Percentiles rank a stretch among this genome's conserved stretches.
Conservation (phyloP, 495 filamentous ascomycete species). For the Aspergillus funiculosus region DNA sequence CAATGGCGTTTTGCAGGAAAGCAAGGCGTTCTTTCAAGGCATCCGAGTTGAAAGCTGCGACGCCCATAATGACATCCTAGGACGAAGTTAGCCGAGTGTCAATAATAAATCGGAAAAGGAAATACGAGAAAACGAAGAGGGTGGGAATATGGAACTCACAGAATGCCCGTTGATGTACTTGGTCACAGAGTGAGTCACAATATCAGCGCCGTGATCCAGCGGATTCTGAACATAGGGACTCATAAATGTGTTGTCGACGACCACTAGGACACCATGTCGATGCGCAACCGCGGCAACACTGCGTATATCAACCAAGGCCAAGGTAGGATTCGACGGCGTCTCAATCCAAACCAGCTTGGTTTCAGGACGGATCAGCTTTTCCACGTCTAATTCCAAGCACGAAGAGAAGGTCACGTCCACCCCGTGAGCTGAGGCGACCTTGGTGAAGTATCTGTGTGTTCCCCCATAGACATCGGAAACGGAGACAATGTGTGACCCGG, state of each 20-base stretch:
- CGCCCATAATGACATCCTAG: slow-evolving; percentile 97
- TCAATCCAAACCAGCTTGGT: slow-evolving; percentile 99
- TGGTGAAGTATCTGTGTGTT: slow-evolving; percentile 97
- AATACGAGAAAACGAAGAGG: neutral
- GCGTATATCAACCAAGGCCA: slow-evolving; percentile 85
- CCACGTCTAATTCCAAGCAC: slow-evolving; percentile 79
- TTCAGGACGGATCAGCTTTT: slow-evolving; percentile 71
- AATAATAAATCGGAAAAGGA: too few relatives aligned
- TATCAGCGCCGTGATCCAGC: slow-evolving; percentile 88
- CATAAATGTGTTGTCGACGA: slow-evolving; percentile 98
- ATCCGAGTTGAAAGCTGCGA: slow-evolving; percentile 89
- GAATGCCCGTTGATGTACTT: slow-evolving; percentile 99
- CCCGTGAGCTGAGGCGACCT: slow-evolving; percentile 90
- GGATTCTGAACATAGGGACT: slow-evolving; percentile 96
- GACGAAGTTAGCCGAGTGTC: slow-evolving; percentile 16
- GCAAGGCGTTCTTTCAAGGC: slow-evolving; percentile 66
- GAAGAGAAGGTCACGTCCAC: slow-evolving; percentile 93
- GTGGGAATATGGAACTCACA: slow-evolving; percentile 28
- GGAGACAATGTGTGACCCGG: slow-evolving; percentile 89
- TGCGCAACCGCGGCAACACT: slow-evolving; percentile 78
- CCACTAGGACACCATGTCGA: slow-evolving; percentile 81
- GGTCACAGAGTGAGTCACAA: slow-evolving; percentile 98
- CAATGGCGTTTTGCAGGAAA: slow-evolving; percentile 97
- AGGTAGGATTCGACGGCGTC: slow-evolving; percentile 86
- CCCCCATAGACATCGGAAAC: slow-evolving; percentile 97